These are phyloP conservation scores for Candida endomychidarum DNA, from an alignment of 805 yeast genomes.

Conservation along the genomic window DNA sequence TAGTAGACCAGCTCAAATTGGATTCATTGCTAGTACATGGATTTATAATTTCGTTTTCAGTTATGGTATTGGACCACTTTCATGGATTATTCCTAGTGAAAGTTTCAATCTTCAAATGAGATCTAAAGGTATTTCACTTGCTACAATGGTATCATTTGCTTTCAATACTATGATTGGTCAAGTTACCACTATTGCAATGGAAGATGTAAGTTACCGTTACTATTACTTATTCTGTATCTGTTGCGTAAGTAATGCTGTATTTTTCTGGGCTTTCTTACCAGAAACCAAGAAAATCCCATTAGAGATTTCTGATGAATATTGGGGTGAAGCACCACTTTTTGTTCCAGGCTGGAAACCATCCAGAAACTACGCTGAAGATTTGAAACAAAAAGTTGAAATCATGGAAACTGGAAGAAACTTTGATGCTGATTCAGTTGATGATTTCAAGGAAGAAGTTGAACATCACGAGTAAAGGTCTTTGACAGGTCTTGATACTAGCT, in stretches of 20 bases:
- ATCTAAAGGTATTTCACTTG: conserved; percentile 33
- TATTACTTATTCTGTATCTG: conserved; percentile 25
- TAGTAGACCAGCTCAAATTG: conserved; percentile 35
- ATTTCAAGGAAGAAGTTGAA: conserved; percentile 24
- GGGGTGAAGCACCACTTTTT: conserved; percentile 16
- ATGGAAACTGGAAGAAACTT: conserved; percentile 14
- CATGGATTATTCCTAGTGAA: conserved; percentile 42
- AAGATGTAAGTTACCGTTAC: conserved; percentile 21
- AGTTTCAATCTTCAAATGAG: conserved; percentile 39
- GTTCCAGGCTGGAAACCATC: conserved; percentile 19
- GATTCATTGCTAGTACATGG: conserved; percentile 28
- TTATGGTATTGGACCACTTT: conserved; percentile 35
- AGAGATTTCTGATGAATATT: conserved; percentile 18
- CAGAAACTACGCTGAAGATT: conserved; percentile 14
- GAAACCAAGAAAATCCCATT: conserved; percentile 25
- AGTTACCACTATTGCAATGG: conserved; percentile 27
- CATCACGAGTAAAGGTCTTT: conserved; percentile 12
- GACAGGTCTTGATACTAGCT: too few species aligned
- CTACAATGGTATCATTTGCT: conserved; percentile 29
- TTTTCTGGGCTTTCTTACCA: conserved; percentile 32
- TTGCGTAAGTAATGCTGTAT: conserved; percentile 23
- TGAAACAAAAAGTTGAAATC: conserved; percentile 15
- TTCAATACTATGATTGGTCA: conserved; percentile 36
- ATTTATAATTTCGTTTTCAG: conserved; percentile 32
- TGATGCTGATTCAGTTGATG: conserved; percentile 36